These are phyloP conservation scores for Lactarius sanguifluus DNA, from an alignment of 768 basidiomycete species.

Conservation along the genomic window DNA sequence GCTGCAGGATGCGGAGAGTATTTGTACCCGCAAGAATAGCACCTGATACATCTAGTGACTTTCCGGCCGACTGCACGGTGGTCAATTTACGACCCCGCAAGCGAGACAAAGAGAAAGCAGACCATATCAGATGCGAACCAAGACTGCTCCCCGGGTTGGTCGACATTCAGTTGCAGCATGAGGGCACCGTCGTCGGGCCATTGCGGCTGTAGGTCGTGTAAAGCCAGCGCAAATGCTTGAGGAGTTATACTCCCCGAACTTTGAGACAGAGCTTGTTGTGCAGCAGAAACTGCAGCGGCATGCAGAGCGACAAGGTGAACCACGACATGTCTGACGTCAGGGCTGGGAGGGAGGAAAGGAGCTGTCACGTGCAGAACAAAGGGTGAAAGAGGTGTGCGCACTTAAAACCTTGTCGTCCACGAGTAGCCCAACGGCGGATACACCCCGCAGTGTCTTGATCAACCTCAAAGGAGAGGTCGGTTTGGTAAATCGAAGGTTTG, in stretches of 20 bases:
- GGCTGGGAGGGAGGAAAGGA: slow-evolving; percentile 17
- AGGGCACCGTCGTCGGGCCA: slow-evolving; percentile 25
- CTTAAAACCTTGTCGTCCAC: slow-evolving; percentile 17
- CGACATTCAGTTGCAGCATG: slow-evolving; percentile 21
- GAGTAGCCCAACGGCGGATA: slow-evolving; percentile 23
- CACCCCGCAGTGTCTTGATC: slow-evolving; percentile 20
- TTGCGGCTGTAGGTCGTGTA: slow-evolving; percentile 16
- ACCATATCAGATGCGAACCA: slow-evolving; percentile 27
- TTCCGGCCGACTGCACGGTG: slow-evolving; percentile 6
- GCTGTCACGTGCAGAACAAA: not conserved
- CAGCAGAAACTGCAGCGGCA: slow-evolving; percentile 15
- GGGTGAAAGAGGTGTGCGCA: slow-evolving; percentile 6
- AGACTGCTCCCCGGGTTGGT: slow-evolving; percentile 15
- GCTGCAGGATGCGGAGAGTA: slow-evolving; percentile 21
- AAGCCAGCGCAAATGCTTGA: slow-evolving; percentile 19
- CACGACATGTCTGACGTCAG: slow-evolving; percentile 16
- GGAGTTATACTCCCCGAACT: slow-evolving; percentile 14
- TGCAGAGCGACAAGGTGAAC: slow-evolving; percentile 23
- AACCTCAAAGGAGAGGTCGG: slow-evolving; percentile 17
- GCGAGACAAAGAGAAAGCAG: not conserved
- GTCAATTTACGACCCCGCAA: slow-evolving; percentile 1
- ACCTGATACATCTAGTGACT: slow-evolving; percentile 22
- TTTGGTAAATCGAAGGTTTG: slow-evolving; percentile 16
- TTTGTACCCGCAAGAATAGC: slow-evolving; percentile 24
- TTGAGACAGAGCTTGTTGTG: slow-evolving; percentile 12